Evolutionary conservation across 306 rosid species (phyloP), one percentile per base, ranked within the genome.

Genomic region (Cucumis cinereus): DNA sequence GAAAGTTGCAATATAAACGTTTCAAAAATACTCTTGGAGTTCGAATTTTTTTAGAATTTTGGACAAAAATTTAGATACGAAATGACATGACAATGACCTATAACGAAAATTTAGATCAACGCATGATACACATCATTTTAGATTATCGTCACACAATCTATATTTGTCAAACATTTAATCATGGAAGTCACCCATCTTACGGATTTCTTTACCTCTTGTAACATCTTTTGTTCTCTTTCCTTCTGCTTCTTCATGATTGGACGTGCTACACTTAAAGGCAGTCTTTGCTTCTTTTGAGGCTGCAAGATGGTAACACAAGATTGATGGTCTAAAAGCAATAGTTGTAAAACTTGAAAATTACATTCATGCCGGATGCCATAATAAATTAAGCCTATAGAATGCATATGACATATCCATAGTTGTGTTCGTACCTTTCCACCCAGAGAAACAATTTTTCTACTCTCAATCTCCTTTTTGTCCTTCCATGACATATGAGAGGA

Each of bases 351-450:
- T 2, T 41, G 9, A 15, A 59, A 73, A 73, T 26, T 49, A 19
- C 41, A 16, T 71, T 45, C 43, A 28, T 73, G 28, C 61, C 17
- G 17, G 49, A n/a, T 15, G 8, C 10, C 28, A 33, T 28, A 50
- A 35, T 9, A 26, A 67, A n/a, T 19, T 33, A 17, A n/a, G 59
- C 69, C 59, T 74, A 43, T 50, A 85, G 74, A 45, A 81, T 26
- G 61, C 16, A 30, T 30, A 2, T 30, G 35, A 30, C 35, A 30
- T 64, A 77, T 56, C 40, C 67, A 61, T 28, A 79, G 30, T 36
- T 82, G 69, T 79, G 88, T 91, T 43, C 83, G 69, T 82, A 91
- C 97, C 93, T 93, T 93, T 67, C 97, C 96, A 56, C 98, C 97
- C 43, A 91, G 89, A 70, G 93, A 84, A 77, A 90, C 84, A n/a